These are phyloP conservation scores for Hymenoscyphus salicellus DNA, from an alignment of 2,329 filamentous ascomycete genomes.

Conservation along the genomic window DNA sequence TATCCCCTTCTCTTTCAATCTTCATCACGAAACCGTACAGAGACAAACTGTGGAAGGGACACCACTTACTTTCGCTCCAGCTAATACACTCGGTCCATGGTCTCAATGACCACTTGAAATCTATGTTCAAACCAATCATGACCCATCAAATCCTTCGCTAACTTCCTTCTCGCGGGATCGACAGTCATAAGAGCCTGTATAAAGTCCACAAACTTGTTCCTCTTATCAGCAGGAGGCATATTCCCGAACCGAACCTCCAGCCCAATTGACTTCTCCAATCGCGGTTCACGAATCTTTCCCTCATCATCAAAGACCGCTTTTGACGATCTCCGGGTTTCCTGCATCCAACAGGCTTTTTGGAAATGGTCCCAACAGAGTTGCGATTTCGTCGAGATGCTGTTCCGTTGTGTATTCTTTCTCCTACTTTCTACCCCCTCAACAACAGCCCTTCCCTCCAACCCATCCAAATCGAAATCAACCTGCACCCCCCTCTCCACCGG, in stretches of 20 bases:
- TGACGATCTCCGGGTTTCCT: neutral
- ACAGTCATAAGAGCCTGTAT: neutral
- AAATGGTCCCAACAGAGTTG: neutral
- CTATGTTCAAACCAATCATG: neutral
- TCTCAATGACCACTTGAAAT: neutral
- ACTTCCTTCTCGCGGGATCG: neutral
- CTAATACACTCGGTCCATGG: too few relatives aligned
- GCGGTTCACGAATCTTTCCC: neutral
- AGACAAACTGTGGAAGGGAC: too few relatives aligned
- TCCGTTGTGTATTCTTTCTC: neutral
- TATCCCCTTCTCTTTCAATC: too few relatives aligned
- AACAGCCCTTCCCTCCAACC: neutral
- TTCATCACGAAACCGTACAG: too few relatives aligned
- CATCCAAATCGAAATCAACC: slow-evolving; percentile 17
- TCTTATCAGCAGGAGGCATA: neutral
- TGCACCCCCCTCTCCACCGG: slow-evolving; percentile 14
- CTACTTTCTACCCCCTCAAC: neutral
- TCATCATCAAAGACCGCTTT: neutral
- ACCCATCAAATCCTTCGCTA: neutral
- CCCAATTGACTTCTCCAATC: neutral
- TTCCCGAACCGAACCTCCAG: neutral
- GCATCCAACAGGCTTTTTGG: neutral
- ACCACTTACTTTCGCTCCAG: too few relatives aligned
- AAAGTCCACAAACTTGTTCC: neutral
- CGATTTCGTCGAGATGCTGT: neutral